Evolutionary conservation across 148 eudicot species (phyloP), one percentile per base, ranked within the genome.

Genomic region (Agrostemma githago): DNA sequence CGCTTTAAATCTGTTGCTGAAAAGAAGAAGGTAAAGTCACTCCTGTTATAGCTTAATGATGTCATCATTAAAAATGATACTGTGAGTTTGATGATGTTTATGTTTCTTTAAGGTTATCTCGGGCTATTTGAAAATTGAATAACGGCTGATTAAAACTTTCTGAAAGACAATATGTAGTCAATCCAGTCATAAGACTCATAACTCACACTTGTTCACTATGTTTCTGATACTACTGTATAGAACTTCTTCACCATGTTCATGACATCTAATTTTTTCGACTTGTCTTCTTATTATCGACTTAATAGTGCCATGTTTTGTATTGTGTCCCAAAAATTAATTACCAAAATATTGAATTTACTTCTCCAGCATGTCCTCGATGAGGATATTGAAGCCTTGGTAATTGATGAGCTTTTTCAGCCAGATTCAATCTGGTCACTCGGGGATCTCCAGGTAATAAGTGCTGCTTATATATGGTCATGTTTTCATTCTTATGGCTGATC

Each of bases 1-100:
- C 92, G 92, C 56, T 93, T 94, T 82, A 94, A 94, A 88, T 71
- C 88, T 74, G 88, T 91, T n/a, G 95, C 98, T 62, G 92, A 90
- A 80, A 88, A 83, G 83, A 94, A 94, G 81, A 94, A 91, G 92
- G 97, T 89, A 78, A 72, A 39, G 19, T 38, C 16, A 62, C 41
- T 46, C 53, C 17, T 58, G 43, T 58, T 70, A 12, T 66, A 8
- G 12, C n/a, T 17, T 64, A 15, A 34, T 34, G 5, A 53, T 51
- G 59, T 16, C 21, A 48, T 54, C 41, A 44, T 53, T 21, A 8
- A 48, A 48, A 48, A 1, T 7, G 54, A 48, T 48, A 14, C 54
- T 48, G 54, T 14, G 12, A 7, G 54, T 8, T 48, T 48, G 54
- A 48, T 48, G 54, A 8, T 48, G 54, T 8, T 7, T 43, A 43